phyloP scores from a whole-genome alignment of 768 basidiomycete genomes.

The Tylopilus sp. region DNA sequence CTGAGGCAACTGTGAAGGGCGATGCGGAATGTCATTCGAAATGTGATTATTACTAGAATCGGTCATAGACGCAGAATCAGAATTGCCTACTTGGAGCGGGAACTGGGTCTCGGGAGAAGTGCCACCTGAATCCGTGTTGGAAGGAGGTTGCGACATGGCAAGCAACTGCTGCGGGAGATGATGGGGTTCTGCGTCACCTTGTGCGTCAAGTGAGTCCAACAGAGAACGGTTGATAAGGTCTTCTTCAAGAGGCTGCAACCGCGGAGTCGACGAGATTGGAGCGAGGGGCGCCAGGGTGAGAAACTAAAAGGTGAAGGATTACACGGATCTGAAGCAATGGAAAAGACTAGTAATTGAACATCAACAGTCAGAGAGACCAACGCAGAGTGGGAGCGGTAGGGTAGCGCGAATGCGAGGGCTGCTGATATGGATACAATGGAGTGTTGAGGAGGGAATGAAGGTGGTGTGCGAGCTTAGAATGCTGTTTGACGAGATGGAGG shows the following conservation, averaged over 20 bases:
- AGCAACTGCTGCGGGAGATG: slow-evolving; percentile 36
- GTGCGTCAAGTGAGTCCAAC: slow-evolving; percentile 77
- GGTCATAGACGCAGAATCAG: slow-evolving; percentile 49
- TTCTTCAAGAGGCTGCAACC: slow-evolving; percentile 47
- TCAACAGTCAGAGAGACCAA: slow-evolving; percentile 40
- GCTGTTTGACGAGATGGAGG: slow-evolving; percentile 27
- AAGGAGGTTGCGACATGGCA: slow-evolving; percentile 44
- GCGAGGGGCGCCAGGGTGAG: slow-evolving; percentile 53
- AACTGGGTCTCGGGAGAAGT: slow-evolving; percentile 54
- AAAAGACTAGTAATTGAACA: slow-evolving; percentile 35
- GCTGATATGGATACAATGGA: slow-evolving; percentile 45
- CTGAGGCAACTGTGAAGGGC: slow-evolving; percentile 25
- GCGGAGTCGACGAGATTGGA: slow-evolving; percentile 30
- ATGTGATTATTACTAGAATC: slow-evolving; percentile 35
- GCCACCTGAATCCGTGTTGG: slow-evolving; percentile 50
- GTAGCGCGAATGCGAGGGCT: slow-evolving; percentile 34
- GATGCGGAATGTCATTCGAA: slow-evolving; percentile 31
- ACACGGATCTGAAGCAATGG: slow-evolving; percentile 28
- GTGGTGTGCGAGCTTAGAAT: slow-evolving; percentile 26
- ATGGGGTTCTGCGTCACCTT: slow-evolving; percentile 75
- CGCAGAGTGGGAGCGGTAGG: slow-evolving; percentile 29
- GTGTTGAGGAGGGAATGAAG: slow-evolving; percentile 25
- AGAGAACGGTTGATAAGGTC: slow-evolving; percentile 85
- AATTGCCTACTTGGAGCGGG: slow-evolving; percentile 45
- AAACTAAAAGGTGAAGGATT: slow-evolving; percentile 24